These are phyloP conservation scores for Monilinia laxa DNA, from an alignment of 2,329 filamentous ascomycete species.

Conservation along the genomic window DNA sequence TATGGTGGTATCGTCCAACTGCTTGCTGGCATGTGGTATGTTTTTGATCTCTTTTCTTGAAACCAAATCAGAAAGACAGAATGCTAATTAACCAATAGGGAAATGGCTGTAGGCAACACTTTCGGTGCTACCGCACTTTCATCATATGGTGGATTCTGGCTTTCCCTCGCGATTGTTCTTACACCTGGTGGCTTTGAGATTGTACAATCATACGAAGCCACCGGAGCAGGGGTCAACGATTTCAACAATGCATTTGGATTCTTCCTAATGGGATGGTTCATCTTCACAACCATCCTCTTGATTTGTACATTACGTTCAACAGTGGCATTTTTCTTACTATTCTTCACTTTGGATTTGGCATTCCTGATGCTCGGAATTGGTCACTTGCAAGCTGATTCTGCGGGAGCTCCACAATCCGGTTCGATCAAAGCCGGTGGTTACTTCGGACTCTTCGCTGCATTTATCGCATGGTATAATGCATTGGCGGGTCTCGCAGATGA, in stretches of 20 bases:
- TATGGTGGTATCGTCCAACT: constrained; percentile 69
- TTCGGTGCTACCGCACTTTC: constrained; percentile 62
- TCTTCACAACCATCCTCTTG: constrained; percentile 59
- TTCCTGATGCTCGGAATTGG: constrained; percentile 57
- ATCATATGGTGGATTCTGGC: constrained; percentile 64
- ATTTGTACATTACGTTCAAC: constrained; percentile 57
- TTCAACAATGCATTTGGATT: constrained; percentile 55
- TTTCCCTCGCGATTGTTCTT: constrained; percentile 56
- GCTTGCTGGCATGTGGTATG: constrained; percentile 62
- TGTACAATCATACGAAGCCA: constrained; percentile 39
- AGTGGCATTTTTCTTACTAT: constrained; percentile 59
- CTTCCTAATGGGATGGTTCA: constrained; percentile 62
- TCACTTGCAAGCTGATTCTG: constrained; percentile 29
- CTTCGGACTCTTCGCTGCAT: constrained; percentile 79
- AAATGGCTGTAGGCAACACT: constrained; percentile 63
- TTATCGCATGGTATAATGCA: constrained; percentile 85
- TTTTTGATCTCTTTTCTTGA: background rate
- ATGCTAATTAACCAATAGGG: constrained; percentile 43
- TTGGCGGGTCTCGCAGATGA: constrained; percentile 76
- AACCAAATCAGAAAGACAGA: background rate
- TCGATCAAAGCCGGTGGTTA: constrained; percentile 68
- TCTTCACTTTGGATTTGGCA: constrained; percentile 57
- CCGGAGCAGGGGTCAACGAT: constrained; percentile 28
- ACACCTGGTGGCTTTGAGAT: constrained; percentile 59
- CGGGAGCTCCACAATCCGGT: constrained; percentile 43